Evolutionary conservation across 1,284 basidiomycete genomes (phyloP).

Genomic region (Ganoderma resinaceum): DNA sequence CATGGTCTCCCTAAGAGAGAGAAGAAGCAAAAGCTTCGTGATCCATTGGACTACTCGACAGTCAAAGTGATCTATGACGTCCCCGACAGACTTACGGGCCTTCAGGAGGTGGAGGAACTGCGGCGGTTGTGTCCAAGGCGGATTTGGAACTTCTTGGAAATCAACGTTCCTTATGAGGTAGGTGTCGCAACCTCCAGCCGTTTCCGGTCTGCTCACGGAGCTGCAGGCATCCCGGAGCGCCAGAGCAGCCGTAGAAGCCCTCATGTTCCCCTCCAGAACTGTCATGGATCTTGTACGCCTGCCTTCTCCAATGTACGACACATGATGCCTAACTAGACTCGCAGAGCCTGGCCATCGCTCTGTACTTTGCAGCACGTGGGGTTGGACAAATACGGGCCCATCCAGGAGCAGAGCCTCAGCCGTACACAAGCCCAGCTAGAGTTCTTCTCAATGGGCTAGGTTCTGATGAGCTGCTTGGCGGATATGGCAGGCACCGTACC

Average conservation of each 20-base stretch:
- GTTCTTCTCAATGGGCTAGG: constrained; percentile 94
- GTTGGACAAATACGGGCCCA: constrained; percentile 59
- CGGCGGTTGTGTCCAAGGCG: constrained; percentile 73
- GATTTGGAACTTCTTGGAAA: constrained; percentile 90
- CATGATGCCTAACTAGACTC: constrained; percentile 1
- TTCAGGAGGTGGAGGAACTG: constrained; percentile 82
- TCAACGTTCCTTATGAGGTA: constrained; percentile 86
- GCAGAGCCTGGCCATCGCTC: constrained; percentile 88
- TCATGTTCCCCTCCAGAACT: constrained; percentile 85
- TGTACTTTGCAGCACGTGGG: constrained; percentile 93
- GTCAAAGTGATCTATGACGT: constrained; percentile 63
- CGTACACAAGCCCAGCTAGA: constrained; percentile 78
- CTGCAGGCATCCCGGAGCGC: constrained; percentile 69
- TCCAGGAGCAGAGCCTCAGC: constrained; percentile 44
- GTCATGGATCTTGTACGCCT: constrained; percentile 90
- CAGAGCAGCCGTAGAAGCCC: constrained; percentile 64
- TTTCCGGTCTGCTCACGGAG: constrained; percentile 8
- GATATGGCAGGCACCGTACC: constrained; percentile 90
- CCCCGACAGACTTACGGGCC: constrained; percentile 88
- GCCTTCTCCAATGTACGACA: neutral
- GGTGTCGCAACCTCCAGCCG: constrained; percentile 34
- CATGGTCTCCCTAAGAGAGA: constrained; percentile 49
- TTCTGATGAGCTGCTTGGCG: constrained; percentile 94
- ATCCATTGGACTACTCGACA: constrained; percentile 33
- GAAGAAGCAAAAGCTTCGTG: constrained; percentile 43